These are phyloP conservation scores for Polyporus arcularius DNA, from an alignment of 768 basidiomycete species.

Conservation along the genomic window DNA sequence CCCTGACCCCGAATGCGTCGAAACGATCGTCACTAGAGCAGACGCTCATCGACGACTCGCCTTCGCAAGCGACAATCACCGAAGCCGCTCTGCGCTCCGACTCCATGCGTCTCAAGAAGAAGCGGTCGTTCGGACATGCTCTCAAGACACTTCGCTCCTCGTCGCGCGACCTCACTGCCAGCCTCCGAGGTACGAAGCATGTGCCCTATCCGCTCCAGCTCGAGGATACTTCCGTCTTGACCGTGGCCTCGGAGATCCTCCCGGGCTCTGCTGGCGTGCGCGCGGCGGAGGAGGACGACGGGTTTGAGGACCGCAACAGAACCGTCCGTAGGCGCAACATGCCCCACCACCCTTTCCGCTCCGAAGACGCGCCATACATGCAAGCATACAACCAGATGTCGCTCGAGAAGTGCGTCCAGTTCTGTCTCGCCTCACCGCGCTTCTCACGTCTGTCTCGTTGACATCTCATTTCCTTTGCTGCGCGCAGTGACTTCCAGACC, in stretches of 20 bases:
- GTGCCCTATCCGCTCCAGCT: background rate
- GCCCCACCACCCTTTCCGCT: conserved; percentile 45
- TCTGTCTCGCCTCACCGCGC: background rate
- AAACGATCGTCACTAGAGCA: conserved; percentile 13
- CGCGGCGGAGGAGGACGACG: conserved; percentile 4
- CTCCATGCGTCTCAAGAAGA: conserved; percentile 12
- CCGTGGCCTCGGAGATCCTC: conserved; percentile 2
- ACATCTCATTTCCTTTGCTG: background rate
- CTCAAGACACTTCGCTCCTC: conserved; percentile 12
- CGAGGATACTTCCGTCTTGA: conserved; percentile 3
- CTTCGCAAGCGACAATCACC: conserved; percentile 14
- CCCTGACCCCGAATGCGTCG: background rate
- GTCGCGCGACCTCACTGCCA: conserved; percentile 2
- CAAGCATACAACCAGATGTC: conserved; percentile 60
- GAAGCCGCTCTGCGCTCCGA: conserved; percentile 4
- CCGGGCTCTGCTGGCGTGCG: conserved; percentile 3
- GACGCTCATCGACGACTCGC: background rate
- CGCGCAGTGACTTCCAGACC: conserved; percentile 59
- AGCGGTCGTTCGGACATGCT: conserved; percentile 14
- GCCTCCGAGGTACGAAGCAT: background rate
- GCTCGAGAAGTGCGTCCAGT: conserved; percentile 56
- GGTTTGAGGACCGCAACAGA: conserved; percentile 18
- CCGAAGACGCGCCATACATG: conserved; percentile 53
- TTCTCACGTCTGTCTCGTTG: background rate
- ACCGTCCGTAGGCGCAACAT: conserved; percentile 15